These are phyloP conservation scores for Ophiostoma tasmaniense DNA, from an alignment of 2,329 filamentous ascomycete species.

Conservation along the genomic window DNA sequence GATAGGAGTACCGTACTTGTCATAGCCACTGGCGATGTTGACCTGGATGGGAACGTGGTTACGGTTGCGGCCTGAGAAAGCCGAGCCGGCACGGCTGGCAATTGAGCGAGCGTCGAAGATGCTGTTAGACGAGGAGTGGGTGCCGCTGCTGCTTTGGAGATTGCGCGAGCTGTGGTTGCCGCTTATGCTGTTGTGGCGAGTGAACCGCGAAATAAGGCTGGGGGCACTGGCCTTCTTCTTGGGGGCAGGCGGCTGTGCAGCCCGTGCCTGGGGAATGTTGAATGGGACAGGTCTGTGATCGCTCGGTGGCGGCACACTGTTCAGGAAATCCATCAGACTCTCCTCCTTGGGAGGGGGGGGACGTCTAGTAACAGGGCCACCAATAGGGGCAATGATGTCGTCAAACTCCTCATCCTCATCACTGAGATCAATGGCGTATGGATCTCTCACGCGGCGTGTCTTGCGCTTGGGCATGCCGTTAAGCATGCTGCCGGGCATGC, in stretches of 20 bases:
- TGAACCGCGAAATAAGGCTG: slow-evolving; percentile 53
- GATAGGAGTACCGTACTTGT: background rate
- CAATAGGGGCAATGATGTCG: slow-evolving; percentile 17
- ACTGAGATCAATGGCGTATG: slow-evolving; percentile 83
- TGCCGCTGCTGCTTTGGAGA: slow-evolving; percentile 7
- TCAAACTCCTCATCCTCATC: slow-evolving; percentile 51
- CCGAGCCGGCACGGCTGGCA: slow-evolving; percentile 32
- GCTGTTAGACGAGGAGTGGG: background rate
- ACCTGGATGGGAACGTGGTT: slow-evolving; percentile 48
- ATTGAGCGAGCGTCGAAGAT: slow-evolving; percentile 30
- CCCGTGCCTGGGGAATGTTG: slow-evolving; percentile 27
- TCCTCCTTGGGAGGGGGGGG: slow-evolving; percentile 47
- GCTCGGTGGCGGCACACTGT: slow-evolving; percentile 58
- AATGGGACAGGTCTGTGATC: slow-evolving; percentile 34
- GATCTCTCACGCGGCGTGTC: slow-evolving; percentile 71
- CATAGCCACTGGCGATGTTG: slow-evolving; percentile 37
- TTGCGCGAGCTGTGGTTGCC: slow-evolving; percentile 19
- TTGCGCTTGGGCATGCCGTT: slow-evolving; percentile 60
- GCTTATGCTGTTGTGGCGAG: slow-evolving; percentile 25
- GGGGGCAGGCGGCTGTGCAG: slow-evolving; percentile 29
- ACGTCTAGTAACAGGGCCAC: slow-evolving; percentile 29
- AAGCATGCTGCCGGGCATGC: slow-evolving; percentile 51
- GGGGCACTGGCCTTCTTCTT: slow-evolving; percentile 59
- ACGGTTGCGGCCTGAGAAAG: slow-evolving; percentile 19
- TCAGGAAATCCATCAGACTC: slow-evolving; percentile 65